Evolutionary conservation across 1,284 basidiomycete species (phyloP).

Genomic region (Rhodotorula mucilaginosa): DNA sequence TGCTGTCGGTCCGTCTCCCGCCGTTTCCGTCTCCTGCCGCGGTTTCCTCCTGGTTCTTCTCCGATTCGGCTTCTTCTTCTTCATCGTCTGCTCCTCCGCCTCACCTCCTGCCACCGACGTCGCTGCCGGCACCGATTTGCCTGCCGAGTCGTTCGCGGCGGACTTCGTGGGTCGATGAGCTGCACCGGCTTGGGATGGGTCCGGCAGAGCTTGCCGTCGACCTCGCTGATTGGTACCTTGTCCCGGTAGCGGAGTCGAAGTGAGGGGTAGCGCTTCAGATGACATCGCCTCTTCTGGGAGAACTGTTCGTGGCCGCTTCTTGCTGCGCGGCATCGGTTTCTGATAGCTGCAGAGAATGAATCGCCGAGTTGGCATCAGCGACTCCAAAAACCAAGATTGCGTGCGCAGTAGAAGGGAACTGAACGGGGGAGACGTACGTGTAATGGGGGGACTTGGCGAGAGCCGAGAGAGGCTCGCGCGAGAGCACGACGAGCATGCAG

Average conservation of each 20-base stretch:
- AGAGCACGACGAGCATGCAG: constrained; percentile 28
- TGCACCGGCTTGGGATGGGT: no score
- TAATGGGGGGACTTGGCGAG: not conserved
- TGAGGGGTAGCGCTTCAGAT: no score
- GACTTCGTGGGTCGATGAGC: not conserved
- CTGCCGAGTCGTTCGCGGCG: not conserved
- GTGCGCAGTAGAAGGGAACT: no score
- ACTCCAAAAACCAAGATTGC: no score
- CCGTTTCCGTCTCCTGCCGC: not conserved
- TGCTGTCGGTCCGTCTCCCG: not conserved
- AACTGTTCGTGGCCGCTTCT: no score
- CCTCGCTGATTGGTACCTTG: no score
- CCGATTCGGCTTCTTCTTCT: not conserved
- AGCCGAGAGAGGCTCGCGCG: not conserved
- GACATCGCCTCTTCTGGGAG: no score
- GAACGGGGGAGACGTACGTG: constrained; percentile 11
- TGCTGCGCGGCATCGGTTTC: no score
- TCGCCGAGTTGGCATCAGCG: not conserved
- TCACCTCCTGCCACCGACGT: not conserved
- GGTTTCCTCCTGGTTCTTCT: not conserved
- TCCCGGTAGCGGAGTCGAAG: no score
- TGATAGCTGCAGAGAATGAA: no score
- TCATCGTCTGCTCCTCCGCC: not conserved
- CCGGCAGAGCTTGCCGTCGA: no score
- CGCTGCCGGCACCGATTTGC: not conserved